A percentile compares a stretch with the other conserved stretches of the same genome.
phyloP scores from a whole-genome alignment of 768 basidiomycete species.

The Leccinum fibrillosum region DNA sequence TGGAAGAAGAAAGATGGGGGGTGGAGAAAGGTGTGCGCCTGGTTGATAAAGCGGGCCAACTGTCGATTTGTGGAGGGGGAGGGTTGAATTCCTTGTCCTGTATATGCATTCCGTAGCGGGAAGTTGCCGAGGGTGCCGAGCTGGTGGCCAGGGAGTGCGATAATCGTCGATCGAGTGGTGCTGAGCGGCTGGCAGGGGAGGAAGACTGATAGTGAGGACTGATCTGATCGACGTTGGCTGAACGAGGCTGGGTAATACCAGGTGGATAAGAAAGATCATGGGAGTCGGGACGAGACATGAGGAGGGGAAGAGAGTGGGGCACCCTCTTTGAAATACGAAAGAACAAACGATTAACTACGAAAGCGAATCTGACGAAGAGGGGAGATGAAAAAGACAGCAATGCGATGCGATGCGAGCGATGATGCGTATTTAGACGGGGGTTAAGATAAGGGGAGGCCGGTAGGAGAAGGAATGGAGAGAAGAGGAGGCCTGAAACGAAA shows the following conservation, averaged over 20 bases:
- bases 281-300: slow-evolving; percentile 45
- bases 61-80: slow-evolving; percentile 22
- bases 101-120: slow-evolving; percentile 35
- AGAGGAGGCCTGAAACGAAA: slow-evolving; percentile 25
- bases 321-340: slow-evolving; percentile 23
- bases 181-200: slow-evolving; percentile 7
- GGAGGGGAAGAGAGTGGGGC: slow-evolving; percentile 1
- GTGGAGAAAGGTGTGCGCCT: slow-evolving; percentile 30
- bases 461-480: slow-evolving; percentile 4
- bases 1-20: slow-evolving; percentile 37
- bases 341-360: slow-evolving; percentile 29
- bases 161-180: slow-evolving; percentile 22
- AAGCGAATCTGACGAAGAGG: slow-evolving; percentile 24
- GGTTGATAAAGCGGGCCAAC: slow-evolving; percentile 34
- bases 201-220: slow-evolving; percentile 12
- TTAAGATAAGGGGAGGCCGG: slow-evolving; percentile 28
- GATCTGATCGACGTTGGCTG: slow-evolving; percentile 29
- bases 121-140: slow-evolving; percentile 26
- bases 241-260: slow-evolving; percentile 29
- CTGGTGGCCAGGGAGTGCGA: slow-evolving; percentile 14
- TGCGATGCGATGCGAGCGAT: slow-evolving; percentile 31
- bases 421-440: slow-evolving; percentile 28
- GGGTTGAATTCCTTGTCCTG: slow-evolving; percentile 37
- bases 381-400: slow-evolving; percentile 28
- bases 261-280: slow-evolving; percentile 39